Base-by-base conservation (phyloP, 2,329 filamentous ascomycete species). In the Cladophialophora carrionii region DNA sequence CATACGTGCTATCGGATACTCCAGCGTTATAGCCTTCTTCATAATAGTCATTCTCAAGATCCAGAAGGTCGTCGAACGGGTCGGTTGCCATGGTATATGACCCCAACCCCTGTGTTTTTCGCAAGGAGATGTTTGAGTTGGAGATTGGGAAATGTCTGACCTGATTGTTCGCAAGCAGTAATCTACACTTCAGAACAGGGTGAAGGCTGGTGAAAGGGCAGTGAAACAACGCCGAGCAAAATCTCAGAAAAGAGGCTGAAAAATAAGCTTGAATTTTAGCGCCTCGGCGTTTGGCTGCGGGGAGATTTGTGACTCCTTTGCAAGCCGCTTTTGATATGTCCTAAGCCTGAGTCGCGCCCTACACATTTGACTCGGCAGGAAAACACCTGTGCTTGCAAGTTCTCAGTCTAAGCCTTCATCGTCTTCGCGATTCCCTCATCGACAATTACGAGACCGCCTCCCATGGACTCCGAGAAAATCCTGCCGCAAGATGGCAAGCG, bases 21-120 rank as follows among this genome's bases (percentile, higher is more conserved):
- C 95, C 95, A 61, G 91, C 84, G 5, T 82, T 77, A 80, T 92
- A 94, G 65, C 95, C 95, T 77, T 94, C 87, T 52, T 85, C 81
- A 80, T 97, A 96, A 80, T 94, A 96, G 63, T 81, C 77, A 66
- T 87, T 83, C 78, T 89, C 87, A 32, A 89, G 78, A 57, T 82
- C 81, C 52, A 88, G 82, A 64, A 88, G 78, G 66, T 79, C 76
- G 72, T 86, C 84, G 68, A 88, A 83, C 61, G 82, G 76, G 74
- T 85, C 82, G 22, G 73, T 70, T n/a, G 78, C 75, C 78, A 79
- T 80, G 37, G 17, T 24, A 12, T 53, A 26, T n/a, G 24, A 43
- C 12, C 24, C 22, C 2, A 9, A 9, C 22, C 48, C 9, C 34
- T 41, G 34, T 8, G 17, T 41, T 7, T 7, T 8, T 41, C 34